These are phyloP conservation scores for Leishmania lainsoni DNA, from an alignment of 208 protist species.

Conservation along the genomic window DNA sequence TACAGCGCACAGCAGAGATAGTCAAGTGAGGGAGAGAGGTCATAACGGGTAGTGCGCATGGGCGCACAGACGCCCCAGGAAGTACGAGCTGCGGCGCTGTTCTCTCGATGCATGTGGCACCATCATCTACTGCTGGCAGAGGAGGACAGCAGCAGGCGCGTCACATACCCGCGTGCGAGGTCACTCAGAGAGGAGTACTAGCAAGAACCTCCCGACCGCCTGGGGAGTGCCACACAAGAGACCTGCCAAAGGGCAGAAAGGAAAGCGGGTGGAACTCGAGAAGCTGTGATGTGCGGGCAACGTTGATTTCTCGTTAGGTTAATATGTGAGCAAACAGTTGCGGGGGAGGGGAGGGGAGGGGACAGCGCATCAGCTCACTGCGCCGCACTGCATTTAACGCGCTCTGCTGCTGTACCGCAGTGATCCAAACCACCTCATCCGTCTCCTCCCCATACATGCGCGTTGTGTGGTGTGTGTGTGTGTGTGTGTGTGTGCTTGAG, in stretches of 20 bases:
- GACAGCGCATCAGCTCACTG: background rate
- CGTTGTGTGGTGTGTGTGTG: background rate
- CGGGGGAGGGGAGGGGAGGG: no score
- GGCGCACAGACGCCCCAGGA: background rate
- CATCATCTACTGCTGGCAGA: background rate
- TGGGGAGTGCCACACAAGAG: background rate
- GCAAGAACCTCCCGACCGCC: no score
- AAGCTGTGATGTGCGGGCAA: no score
- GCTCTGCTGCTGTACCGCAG: background rate
- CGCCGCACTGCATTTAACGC: background rate
- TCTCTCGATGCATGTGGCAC: background rate
- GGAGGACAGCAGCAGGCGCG: background rate
- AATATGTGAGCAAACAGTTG: background rate
- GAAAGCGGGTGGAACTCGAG: background rate
- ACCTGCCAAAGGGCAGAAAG: background rate
- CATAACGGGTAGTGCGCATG: background rate
- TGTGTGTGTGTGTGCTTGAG: background rate
- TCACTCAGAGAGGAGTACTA: background rate
- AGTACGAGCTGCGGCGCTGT: background rate
- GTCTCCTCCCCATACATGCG: background rate
- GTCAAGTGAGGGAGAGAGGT: background rate
- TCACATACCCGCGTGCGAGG: background rate
- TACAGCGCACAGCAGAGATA: background rate
- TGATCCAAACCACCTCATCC: background rate
- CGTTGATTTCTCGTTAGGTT: background rate